Percentiles rank a stretch among this genome's conserved stretches.
Evolutionary conservation across 108 stramenopile species (phyloP).

Genomic region (Aurantiochytrium sp.): DNA sequence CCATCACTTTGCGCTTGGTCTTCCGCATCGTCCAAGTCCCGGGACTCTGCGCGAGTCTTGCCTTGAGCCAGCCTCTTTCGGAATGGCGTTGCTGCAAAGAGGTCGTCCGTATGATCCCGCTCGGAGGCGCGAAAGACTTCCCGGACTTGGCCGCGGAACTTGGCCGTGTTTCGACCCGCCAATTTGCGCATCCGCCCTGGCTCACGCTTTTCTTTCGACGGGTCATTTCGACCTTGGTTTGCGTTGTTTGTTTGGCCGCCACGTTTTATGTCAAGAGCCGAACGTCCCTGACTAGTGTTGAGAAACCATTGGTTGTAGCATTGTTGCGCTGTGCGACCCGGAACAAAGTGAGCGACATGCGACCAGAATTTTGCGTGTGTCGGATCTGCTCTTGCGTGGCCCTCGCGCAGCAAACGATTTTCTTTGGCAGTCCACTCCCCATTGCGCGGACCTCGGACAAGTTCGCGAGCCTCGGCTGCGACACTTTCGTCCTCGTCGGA

Average conservation of each 20-base stretch:
- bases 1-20: not conserved
- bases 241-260: not conserved
- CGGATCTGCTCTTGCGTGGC: not conserved
- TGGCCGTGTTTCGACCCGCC: not conserved
- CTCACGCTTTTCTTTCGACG: not conserved
- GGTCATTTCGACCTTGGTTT: not conserved
- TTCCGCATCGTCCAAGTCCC: not conserved
- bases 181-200: not conserved
- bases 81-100: not conserved
- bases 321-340: not conserved
- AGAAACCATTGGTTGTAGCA: conserved; percentile 9
- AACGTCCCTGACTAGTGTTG: not conserved
- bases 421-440: not conserved
- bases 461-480: not conserved
- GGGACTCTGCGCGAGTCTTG: not conserved
- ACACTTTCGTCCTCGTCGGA: not conserved
- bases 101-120: not conserved
- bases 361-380: not conserved
- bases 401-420: not conserved
- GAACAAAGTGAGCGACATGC: not conserved
- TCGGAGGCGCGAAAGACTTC: not conserved
- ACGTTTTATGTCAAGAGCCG: not conserved
- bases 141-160: not conserved
- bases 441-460: not conserved
- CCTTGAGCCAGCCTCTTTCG: not conserved